Base-by-base conservation (phyloP, 208 protist species). In the Trypanosoma melophagium region DNA sequence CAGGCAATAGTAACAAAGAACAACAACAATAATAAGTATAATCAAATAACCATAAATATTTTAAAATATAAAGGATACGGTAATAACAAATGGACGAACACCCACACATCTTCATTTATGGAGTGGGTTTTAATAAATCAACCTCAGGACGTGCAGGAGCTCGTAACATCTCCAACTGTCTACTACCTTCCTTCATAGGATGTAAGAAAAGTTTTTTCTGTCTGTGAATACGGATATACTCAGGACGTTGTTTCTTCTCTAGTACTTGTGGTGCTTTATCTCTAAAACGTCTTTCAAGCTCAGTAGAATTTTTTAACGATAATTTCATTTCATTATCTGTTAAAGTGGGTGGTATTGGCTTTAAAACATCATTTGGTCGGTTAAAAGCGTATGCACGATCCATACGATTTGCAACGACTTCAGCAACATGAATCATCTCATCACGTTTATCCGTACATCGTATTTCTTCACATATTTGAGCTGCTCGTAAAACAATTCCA, bases 381-480 rank as follows among this genome's bases (percentile, higher is more conserved):
- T 76, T 81, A 61, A 89, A 92, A 24, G 87, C 74, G 64, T 86
- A 94, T 5, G 86, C 85, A 17, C 84, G 79, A 49, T 90, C 86
- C 71, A 96, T 85, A 47, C 84, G 81, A 31, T 76, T 62, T 19
- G 81, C 80, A 49, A 86, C 86, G 0, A 71, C 64, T 60, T 96
- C 87, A 1, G 87, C 80, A 42, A 96, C 77, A 60, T 88, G 82
- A 50, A 89, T 71, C 79, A 96, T 74, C 68, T 96, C 90, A 58
- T 93, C 87, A 12, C 90, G 75, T 69, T 96, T 96, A 25, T 85
- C 80, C 12, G 52, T 56, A 60, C 90, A 96, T 4, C 86, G 82
- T 79, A 96, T 93, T 21, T 96, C 90, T 54, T 96, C 90, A 72
- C 90, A 96, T 53, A 96, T 92, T 50, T 89, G 80, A 24, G 87